Conservation (phyloP, 441 rosid genomes). For the Populus trichocarpa region DNA sequence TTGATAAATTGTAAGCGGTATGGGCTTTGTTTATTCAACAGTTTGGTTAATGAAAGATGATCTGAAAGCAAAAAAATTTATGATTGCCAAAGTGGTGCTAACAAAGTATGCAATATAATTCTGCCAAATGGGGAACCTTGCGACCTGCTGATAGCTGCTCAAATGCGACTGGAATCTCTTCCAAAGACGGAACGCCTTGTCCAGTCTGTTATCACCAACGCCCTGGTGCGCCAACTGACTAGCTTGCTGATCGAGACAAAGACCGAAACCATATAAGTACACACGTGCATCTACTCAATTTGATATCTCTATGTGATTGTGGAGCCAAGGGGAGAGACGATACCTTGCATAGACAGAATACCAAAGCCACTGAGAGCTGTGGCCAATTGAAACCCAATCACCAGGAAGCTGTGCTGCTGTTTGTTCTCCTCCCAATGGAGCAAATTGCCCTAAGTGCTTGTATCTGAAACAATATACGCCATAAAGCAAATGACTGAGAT, state of each 20-base stretch:
- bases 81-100: background rate
- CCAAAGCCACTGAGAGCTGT: slow-evolving; percentile 80
- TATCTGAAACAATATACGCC: slow-evolving; percentile 34
- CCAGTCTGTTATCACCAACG: slow-evolving; percentile 56
- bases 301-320: too few relatives aligned
- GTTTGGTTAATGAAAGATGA: background rate
- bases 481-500: background rate
- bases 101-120: background rate
- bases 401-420: slow-evolving; percentile 81
- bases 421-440: slow-evolving; percentile 79
- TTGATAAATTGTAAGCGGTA: background rate
- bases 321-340: background rate
- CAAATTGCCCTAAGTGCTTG: slow-evolving; percentile 77
- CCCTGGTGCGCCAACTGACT: slow-evolving; percentile 69
- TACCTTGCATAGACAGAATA: slow-evolving; percentile 81
- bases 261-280: background rate
- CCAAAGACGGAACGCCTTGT: slow-evolving; percentile 52
- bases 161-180: slow-evolving; percentile 68
- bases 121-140: background rate
- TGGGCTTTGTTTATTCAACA: background rate
- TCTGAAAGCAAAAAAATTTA: background rate
- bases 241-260: slow-evolving; percentile 26
- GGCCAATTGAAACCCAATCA: slow-evolving; percentile 75
- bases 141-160: slow-evolving; percentile 9
- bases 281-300: background rate